A percentile compares a stretch with the other conserved stretches of the same genome.
phyloP scores from a whole-genome alignment of 768 basidiomycete species.

The Amanita pallidorosea region DNA sequence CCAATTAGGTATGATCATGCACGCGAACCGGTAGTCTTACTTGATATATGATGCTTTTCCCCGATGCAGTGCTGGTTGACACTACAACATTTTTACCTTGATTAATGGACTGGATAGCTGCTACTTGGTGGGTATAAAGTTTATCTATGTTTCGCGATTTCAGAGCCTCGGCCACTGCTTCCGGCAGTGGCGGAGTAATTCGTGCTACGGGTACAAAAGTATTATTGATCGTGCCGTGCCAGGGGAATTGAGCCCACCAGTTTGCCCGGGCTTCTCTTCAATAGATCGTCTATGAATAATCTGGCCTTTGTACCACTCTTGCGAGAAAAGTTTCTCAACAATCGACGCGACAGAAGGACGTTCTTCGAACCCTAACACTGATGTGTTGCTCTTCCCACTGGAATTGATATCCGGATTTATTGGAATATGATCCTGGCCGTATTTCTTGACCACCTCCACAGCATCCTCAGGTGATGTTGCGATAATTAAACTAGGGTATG shows the following conservation, averaged over 20 bases:
- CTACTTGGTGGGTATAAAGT: conserved; percentile 63
- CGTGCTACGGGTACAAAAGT: conserved; percentile 19
- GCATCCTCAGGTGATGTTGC: conserved; percentile 54
- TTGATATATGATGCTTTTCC: conserved; percentile 84
- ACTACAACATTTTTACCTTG: conserved; percentile 66
- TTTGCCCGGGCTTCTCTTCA: conserved; percentile 37
- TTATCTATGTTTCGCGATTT: conserved; percentile 47
- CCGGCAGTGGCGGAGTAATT: conserved; percentile 49
- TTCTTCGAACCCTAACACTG: conserved; percentile 30
- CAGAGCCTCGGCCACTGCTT: conserved; percentile 44
- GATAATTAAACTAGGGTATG: conserved; percentile 38
- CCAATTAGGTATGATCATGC: background rate
- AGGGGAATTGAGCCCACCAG: conserved; percentile 27
- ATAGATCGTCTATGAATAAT: conserved; percentile 48
- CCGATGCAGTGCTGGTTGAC: conserved; percentile 84
- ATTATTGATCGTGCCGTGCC: background rate
- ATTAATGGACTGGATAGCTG: conserved; percentile 55
- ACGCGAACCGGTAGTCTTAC: conserved; percentile 21
- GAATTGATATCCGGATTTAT: conserved; percentile 35
- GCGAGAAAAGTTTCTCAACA: conserved; percentile 43
- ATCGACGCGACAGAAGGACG: conserved; percentile 50
- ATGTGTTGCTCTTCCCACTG: conserved; percentile 11
- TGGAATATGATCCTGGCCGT: conserved; percentile 64
- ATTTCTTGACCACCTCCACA: conserved; percentile 48
- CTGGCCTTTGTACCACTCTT: conserved; percentile 63